Evolutionary conservation across 257 asterid species (phyloP).

Genomic region (Solanum lignicaule): DNA sequence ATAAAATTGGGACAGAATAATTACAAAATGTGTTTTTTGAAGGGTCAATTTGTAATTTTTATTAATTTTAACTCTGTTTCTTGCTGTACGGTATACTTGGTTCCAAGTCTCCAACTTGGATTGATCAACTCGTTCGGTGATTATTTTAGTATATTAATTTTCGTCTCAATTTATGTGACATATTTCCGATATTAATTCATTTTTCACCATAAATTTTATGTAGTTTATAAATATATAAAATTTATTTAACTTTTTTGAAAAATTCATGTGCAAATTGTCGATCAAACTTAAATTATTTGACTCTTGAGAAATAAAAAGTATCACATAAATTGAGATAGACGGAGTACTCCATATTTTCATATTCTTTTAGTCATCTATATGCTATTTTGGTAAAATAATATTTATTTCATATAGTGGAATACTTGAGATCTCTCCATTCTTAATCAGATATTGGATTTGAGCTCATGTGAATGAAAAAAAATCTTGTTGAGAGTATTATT

Average conservation of each 20-base stretch:
- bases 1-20: not conserved
- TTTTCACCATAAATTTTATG: too few relatives aligned
- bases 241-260: too few relatives aligned
- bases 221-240: too few relatives aligned
- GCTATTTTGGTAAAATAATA: not conserved
- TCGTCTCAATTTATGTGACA: not conserved
- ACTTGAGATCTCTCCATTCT: not conserved
- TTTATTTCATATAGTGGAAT: not conserved
- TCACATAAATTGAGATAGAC: not conserved
- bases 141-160: not conserved
- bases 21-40: not conserved
- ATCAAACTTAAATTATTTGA: too few relatives aligned
- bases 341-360: too few relatives aligned
- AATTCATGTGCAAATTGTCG: too few relatives aligned
- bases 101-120: not conserved
- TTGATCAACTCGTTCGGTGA: not conserved
- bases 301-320: too few relatives aligned
- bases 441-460: not conserved
- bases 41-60: not conserved
- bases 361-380: not conserved
- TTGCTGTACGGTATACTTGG: not conserved
- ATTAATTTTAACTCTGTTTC: not conserved
- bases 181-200: too few relatives aligned
- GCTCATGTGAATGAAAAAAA: not conserved
- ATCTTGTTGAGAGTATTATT: not conserved